Conservation (phyloP, 306 rosid species). For the Acmispon strigosus region DNA sequence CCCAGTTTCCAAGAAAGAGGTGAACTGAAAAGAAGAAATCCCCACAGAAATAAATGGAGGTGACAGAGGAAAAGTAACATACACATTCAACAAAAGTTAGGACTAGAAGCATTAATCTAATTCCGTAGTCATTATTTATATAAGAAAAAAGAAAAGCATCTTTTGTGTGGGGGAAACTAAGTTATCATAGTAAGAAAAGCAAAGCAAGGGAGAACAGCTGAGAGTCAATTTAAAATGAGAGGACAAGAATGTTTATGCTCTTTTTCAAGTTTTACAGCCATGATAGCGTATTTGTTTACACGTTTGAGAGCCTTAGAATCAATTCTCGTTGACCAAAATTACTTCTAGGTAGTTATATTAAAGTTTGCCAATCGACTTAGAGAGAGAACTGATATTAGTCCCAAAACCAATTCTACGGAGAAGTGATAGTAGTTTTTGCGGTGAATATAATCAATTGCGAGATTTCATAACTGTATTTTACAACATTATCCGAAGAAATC, state of each 20-base stretch:
- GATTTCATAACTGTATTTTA: too few species aligned
- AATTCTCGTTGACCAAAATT: too few species aligned
- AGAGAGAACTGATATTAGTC: too few species aligned
- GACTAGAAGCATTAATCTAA: conserved; percentile 26
- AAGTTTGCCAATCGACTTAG: too few species aligned
- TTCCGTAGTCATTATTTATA: conserved; percentile 36
- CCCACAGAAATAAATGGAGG: neutral
- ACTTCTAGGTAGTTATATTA: too few species aligned
- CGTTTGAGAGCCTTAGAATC: too few species aligned
- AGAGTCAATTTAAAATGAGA: conserved; percentile 38
- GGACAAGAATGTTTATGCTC: conserved; percentile 43
- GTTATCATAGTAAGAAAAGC: neutral
- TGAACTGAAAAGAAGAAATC: neutral
- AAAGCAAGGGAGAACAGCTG: conserved; percentile 2
- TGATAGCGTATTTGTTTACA: neutral
- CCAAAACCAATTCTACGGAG: too few species aligned
- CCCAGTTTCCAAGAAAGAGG: conserved; percentile 9
- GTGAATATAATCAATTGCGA: too few species aligned
- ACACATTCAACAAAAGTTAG: conserved; percentile 25
- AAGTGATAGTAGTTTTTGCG: too few species aligned
- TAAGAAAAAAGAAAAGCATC: conserved; percentile 32
- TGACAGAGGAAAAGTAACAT: conserved; percentile 18
- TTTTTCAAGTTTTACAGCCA: conserved; percentile 24
- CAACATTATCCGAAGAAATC: too few species aligned
- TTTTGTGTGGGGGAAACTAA: conserved; percentile 11